These are phyloP conservation scores for Melastoma malabathricum DNA, from an alignment of 345 rosid species.

Conservation along the genomic window DNA sequence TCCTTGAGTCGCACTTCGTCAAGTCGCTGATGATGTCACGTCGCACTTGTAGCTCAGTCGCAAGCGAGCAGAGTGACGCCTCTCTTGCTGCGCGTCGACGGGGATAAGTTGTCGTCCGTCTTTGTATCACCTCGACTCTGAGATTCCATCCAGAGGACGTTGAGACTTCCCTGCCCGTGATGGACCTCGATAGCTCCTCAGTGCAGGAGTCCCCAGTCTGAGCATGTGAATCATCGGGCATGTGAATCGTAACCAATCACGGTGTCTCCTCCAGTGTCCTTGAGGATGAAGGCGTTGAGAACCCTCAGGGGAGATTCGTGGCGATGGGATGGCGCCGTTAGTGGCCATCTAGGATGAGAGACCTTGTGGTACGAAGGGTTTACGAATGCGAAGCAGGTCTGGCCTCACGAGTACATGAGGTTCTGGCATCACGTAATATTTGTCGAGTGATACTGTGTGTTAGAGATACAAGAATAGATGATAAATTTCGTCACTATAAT, in stretches of 20 bases:
- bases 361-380: slow-evolving; percentile 96
- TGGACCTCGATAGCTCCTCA: slow-evolving; percentile 38
- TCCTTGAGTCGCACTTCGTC: no score
- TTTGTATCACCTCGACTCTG: no score
- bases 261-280: slow-evolving; percentile 31
- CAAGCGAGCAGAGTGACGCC: no score
- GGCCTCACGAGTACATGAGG: slow-evolving; percentile 36
- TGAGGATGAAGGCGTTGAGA: slow-evolving; percentile 36
- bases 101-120: no score
- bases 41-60: no score
- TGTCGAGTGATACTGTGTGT: no score
- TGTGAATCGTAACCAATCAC: slow-evolving; percentile 54
- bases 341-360: slow-evolving; percentile 50
- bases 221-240: slow-evolving; percentile 72
- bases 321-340: slow-evolving; percentile 66
- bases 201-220: slow-evolving; percentile 25
- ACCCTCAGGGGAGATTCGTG: slow-evolving; percentile 36
- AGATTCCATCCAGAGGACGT: slow-evolving; percentile 28
- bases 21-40: no score
- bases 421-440: slow-evolving; percentile 44
- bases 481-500: no score
- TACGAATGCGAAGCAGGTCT: slow-evolving; percentile 59
- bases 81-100: no score
- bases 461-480: no score
- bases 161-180: slow-evolving; percentile 26